Evolutionary conservation across 352 stramenopile species (phyloP), one percentile per base, ranked within the genome.

Genomic region (Hyaloperonospora brassicae): DNA sequence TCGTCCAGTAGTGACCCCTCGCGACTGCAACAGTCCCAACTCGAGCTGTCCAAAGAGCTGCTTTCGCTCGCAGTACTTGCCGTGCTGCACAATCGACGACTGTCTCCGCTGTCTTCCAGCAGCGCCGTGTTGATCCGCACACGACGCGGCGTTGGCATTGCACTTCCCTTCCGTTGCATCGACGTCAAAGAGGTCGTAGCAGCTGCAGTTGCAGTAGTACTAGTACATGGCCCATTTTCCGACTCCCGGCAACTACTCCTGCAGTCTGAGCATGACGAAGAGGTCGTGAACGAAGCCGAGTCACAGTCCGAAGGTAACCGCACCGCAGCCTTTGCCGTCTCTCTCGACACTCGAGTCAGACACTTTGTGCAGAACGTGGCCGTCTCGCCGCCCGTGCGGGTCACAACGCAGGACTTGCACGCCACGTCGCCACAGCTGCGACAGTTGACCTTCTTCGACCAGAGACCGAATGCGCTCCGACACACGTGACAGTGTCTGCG

Each of bases 371-470:
- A 88, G 47, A 88, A 86, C 63, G 85, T 88, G 52, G 55, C 65
- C 7, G 68, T 65, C n/a, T 82, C 71, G 13, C 64, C 68, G 27
- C 74, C 68, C 11, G 55, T 67, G 0, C 75, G 78, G 23, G 59
- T 76, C 42, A 88, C 76, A 23, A 86, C 67, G 62, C 80, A 90
- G 38, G 78, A 83, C 66, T 81, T 87, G 61, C 81, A 91, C 1
- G 80, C 65, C 31, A 91, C 76, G 59, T 91, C 81, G 34, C 81
- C 81, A 38, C 81, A 91, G 24, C 74, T 68, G 44, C 76, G 76
- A 55, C 81, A 91, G 61, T 88, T 73, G 55, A 62, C 55, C 59
- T 91, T 91, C 69, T 87, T 89, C 25, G 70, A 72, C n/a, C 89
- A 52, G 52, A 89, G 70, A 11, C 62, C 65, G 45, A 91, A 91